Evolutionary conservation across 805 yeast genomes (phyloP).

Genomic region (Hanseniaspora thailandica): DNA sequence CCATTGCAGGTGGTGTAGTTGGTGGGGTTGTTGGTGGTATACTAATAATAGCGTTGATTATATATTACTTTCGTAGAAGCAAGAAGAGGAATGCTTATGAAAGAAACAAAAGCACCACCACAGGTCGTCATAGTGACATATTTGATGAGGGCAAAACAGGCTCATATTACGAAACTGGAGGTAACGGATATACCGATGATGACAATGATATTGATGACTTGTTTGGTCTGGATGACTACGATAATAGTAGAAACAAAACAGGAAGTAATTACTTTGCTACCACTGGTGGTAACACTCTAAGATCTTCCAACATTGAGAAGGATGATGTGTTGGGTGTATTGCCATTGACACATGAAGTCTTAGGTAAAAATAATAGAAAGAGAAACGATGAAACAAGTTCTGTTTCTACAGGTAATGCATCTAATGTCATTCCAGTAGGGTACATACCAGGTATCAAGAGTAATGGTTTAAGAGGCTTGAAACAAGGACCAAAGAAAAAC

Average conservation of each 20-base stretch:
- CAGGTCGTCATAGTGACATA: conserved; percentile 24
- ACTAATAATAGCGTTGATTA: conserved; percentile 29
- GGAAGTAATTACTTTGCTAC: not conserved
- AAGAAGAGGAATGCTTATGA: conserved; percentile 31
- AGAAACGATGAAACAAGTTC: conserved; percentile 16
- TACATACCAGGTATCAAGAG: conserved; percentile 84
- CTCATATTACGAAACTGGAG: conserved; percentile 18
- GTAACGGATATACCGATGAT: conserved; percentile 16
- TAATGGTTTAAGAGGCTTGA: conserved; percentile 21
- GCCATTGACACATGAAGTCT: not conserved
- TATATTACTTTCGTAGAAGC: conserved; percentile 33
- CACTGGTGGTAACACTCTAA: not conserved
- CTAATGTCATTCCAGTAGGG: conserved; percentile 82
- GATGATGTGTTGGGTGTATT: conserved; percentile 4
- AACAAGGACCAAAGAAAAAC: conserved; percentile 1
- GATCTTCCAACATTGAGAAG: conserved; percentile 20
- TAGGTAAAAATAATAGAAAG: not conserved
- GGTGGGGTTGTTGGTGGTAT: conserved; percentile 45
- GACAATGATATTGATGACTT: conserved; percentile 21
- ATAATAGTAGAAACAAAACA: not conserved
- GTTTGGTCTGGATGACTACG: conserved; percentile 6
- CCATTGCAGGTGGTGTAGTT: conserved; percentile 60
- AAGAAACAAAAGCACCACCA: conserved; percentile 26
- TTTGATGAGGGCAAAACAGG: conserved; percentile 21
- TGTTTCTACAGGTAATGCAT: conserved; percentile 45